Percentiles rank a stretch among this genome's conserved stretches.
Evolutionary conservation across 371 early-diverging fungal species (phyloP).

Genomic region (Batrachochytrium dendrobatidis): DNA sequence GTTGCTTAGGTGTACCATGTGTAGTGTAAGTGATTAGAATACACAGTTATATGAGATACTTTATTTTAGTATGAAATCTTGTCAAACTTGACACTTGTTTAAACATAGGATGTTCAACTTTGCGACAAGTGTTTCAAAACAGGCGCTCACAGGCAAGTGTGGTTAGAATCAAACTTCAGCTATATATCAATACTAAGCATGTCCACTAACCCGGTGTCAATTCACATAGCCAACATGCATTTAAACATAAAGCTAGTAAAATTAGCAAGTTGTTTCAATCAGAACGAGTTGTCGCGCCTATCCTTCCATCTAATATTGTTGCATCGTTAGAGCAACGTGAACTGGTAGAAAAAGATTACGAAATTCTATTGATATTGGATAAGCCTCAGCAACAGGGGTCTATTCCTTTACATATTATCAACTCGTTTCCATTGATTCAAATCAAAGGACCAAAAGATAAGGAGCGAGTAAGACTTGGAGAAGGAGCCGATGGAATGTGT

Average conservation of each 20-base stretch:
- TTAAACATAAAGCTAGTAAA: conserved; percentile 15
- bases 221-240: conserved; percentile 25
- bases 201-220: neutral
- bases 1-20: too few relatives aligned
- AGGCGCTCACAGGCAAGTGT: conserved; percentile 21
- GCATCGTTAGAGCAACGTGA: conserved; percentile 24
- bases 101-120: conserved; percentile 18
- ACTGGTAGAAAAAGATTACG: conserved; percentile 27
- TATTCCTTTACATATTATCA: conserved; percentile 33
- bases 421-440: conserved; percentile 21
- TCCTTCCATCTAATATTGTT: conserved; percentile 15
- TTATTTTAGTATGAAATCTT: too few relatives aligned
- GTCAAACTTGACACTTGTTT: too few relatives aligned
- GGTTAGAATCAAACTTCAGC: neutral
- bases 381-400: conserved; percentile 14
- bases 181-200: neutral
- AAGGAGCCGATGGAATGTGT: conserved; percentile 8
- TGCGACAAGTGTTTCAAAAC: conserved; percentile 30
- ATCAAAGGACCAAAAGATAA: conserved; percentile 7
- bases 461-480: neutral
- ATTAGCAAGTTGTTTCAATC: conserved; percentile 19
- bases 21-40: too few relatives aligned
- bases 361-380: conserved; percentile 23
- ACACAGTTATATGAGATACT: too few relatives aligned
- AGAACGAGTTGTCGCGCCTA: conserved; percentile 15